Conservation (phyloP, 2,329 filamentous ascomycete genomes). For the Botryotinia convoluta region DNA sequence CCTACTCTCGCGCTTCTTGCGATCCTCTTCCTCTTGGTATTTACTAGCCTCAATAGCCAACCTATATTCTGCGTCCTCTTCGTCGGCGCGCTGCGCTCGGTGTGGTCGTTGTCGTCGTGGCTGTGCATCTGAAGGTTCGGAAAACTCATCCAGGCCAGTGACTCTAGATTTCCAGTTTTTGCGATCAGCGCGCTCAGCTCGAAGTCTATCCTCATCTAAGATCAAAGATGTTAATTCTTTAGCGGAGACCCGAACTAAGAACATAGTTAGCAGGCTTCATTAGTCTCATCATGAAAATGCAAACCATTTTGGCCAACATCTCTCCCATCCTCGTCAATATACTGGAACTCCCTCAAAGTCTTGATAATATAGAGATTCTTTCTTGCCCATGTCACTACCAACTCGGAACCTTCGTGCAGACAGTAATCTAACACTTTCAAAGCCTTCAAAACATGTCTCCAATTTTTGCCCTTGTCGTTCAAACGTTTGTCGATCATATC, state of each 20-base stretch:
- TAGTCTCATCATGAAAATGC: constrained; percentile 32
- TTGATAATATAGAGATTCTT: constrained; percentile 99
- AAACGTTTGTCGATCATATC: constrained; percentile 98
- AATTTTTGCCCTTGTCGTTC: constrained; percentile 99
- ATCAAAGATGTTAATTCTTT: constrained; percentile 93
- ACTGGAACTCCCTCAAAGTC: constrained; percentile 94
- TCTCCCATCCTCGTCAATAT: constrained; percentile 90
- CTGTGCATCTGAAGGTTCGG: constrained; percentile 45
- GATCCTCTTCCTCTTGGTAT: constrained; percentile 88
- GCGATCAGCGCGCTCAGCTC: constrained; percentile 84
- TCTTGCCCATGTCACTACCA: constrained; percentile 95
- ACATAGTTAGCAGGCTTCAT: constrained; percentile 32
- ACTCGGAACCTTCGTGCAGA: constrained; percentile 92
- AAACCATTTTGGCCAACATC: constrained; percentile 96
- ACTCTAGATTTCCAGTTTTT: constrained; percentile 97
- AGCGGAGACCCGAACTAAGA: constrained; percentile 83
- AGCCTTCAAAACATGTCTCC: constrained; percentile 96
- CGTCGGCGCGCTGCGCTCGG: constrained; percentile 57
- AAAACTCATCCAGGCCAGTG: constrained; percentile 84
- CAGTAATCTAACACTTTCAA: constrained; percentile 98
- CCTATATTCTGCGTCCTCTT: constrained; percentile 87
- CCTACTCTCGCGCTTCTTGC: constrained; percentile 65
- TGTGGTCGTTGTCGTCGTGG: constrained; percentile 46
- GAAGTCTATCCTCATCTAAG: constrained; percentile 87
- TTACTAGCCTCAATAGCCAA: constrained; percentile 94